Percentiles rank a stretch among this genome's conserved stretches.
These are phyloP conservation scores for Albugo laibachii DNA, from an alignment of 352 stramenopile genomes.

Conservation along the genomic window DNA sequence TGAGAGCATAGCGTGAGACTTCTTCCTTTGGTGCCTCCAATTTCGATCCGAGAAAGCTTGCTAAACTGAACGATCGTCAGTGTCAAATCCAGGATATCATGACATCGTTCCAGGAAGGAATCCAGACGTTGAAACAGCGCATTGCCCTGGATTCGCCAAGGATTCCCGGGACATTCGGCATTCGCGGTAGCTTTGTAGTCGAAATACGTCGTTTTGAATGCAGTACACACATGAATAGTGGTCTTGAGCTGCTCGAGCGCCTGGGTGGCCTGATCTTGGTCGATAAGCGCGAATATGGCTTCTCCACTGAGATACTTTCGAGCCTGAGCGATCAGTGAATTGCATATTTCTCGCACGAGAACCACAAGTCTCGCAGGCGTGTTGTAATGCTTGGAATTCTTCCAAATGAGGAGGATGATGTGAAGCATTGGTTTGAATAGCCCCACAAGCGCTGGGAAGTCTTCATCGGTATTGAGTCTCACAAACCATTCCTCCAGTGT, in stretches of 20 bases:
- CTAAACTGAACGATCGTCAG: conserved; percentile 97
- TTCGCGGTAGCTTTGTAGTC: conserved; percentile 96
- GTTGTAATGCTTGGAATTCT: conserved; percentile 98
- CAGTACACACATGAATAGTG: conserved; percentile 84
- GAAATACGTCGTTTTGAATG: conserved; percentile 97
- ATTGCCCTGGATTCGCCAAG: conserved; percentile 96
- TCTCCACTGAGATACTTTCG: conserved; percentile 86
- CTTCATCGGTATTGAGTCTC: conserved; percentile 87
- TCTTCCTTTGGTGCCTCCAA: conserved; percentile 94
- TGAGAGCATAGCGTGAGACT: conserved; percentile 85
- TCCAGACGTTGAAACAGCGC: conserved; percentile 94
- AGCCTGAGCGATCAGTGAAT: conserved; percentile 89
- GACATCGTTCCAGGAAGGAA: conserved; percentile 92
- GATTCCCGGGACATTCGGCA: conserved; percentile 93
- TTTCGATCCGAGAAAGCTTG: conserved; percentile 94
- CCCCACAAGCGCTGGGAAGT: conserved; percentile 82
- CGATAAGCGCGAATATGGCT: conserved; percentile 92
- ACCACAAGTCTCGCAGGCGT: conserved; percentile 90
- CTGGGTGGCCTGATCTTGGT: conserved; percentile 87
- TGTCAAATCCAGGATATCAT: conserved; percentile 95
- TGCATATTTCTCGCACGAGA: conserved; percentile 96
- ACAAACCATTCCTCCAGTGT: conserved; percentile 94
- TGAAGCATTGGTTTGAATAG: conserved; percentile 98
- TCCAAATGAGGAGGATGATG: conserved; percentile 97
- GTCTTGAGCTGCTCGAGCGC: conserved; percentile 91